Conservation (phyloP, 495 filamentous ascomycete genomes). For the Penicillium dipodomyicola region DNA sequence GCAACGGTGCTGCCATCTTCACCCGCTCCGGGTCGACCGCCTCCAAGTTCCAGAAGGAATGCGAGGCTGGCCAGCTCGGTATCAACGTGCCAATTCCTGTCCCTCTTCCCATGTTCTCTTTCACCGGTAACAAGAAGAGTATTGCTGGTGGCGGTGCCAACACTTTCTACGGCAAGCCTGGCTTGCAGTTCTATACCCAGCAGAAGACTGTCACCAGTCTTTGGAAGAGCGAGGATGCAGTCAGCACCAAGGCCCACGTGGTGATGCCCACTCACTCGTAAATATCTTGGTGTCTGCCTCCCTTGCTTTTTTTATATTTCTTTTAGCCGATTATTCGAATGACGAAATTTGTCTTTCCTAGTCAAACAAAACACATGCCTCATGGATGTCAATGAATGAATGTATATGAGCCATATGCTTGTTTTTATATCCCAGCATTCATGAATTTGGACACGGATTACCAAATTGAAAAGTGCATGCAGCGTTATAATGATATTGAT, state of each 20-base stretch:
- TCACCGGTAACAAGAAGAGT: constrained; percentile 97
- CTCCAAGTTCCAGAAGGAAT: constrained; percentile 61
- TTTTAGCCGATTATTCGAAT: constrained; percentile 5
- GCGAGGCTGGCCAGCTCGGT: constrained; percentile 57
- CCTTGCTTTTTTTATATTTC: background rate
- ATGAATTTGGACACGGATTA: background rate
- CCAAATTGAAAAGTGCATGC: constrained; percentile 2
- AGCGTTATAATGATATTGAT: background rate
- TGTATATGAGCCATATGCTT: constrained; percentile 3
- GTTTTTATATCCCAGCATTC: background rate
- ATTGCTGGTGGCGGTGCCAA: constrained; percentile 90
- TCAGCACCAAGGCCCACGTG: constrained; percentile 73
- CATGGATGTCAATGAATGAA: constrained; percentile 4
- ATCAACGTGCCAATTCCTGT: constrained; percentile 76
- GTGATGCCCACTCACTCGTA: constrained; percentile 87
- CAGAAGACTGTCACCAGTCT: constrained; percentile 94
- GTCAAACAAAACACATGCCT: constrained; percentile 4
- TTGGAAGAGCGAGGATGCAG: constrained; percentile 84
- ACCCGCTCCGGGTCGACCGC: constrained; percentile 62
- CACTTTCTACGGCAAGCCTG: constrained; percentile 93
- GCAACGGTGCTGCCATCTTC: constrained; percentile 69
- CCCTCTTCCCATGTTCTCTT: constrained; percentile 92
- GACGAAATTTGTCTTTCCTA: constrained; percentile 1
- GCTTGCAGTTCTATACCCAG: constrained; percentile 93
- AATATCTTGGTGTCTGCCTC: constrained; percentile 1